Base-by-base conservation (phyloP, 73 alveolate genomes). In the Urostyla sp. region DNA sequence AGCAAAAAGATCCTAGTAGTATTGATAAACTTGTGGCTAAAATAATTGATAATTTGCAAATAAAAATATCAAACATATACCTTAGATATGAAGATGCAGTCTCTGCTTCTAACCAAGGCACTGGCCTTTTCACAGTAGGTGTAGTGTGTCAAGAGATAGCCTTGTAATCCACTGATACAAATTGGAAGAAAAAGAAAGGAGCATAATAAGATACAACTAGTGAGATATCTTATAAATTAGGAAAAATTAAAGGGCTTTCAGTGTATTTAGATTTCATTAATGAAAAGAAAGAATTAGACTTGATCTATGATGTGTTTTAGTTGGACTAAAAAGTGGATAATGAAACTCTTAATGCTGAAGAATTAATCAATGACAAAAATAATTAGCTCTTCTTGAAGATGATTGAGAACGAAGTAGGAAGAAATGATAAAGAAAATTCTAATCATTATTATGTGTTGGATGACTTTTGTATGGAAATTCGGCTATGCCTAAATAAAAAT, bases 21-120 rank as follows among this genome's bases (percentile, higher is more conserved):
- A 80, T 84, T 13, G 91, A 66, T 18, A 89, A 89, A 18, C 60
- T 85, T 61, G 75, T 89, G 46, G 46, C 78, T 10, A 89, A 66
- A 40, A 60, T 89, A n/a, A 30, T 89, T 6, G 90, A 80, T 40
- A 89, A 89, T 58, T 37, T 69, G 0, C 67, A 75, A 63, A 56
- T 75, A 13, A 37, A 50, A n/a, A 78, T 88, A 24, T 75, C 63
- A 23, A 74, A 77, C 31, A 66, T 88, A 13, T 84, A 75, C 51
- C 16, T 88, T 26, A 11, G 95, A 32, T 88, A 43, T 59, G 92
- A 82, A 59, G 92, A 88, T 40, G 61, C 43, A 30, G 20, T 75
- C 51, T 34, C 87, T 11, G 76, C 75, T 16, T 57, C 90, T 1
- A 48, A 69, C 53, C 51, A 48, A 11, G 72, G 72, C 16, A 23